phyloP scores from a whole-genome alignment of 306 rosid species.

The Vigna radiata region DNA sequence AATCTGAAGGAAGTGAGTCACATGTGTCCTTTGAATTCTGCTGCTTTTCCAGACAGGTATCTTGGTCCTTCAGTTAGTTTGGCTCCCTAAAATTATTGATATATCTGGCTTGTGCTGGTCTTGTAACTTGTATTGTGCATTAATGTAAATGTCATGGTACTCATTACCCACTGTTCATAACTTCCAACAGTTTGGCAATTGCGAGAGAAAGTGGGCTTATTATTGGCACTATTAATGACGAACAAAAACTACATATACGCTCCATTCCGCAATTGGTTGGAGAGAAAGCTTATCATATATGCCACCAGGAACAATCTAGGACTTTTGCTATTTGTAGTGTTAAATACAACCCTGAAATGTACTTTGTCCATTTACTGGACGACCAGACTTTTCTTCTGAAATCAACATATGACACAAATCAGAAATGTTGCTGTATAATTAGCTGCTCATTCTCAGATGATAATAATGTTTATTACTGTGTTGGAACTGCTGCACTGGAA shows the following conservation, averaged over 20 bases:
- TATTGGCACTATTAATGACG: constrained; percentile 96
- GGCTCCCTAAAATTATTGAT: constrained; percentile 12
- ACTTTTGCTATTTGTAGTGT: constrained; percentile 88
- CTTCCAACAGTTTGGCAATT: constrained; percentile 82
- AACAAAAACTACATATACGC: constrained; percentile 98
- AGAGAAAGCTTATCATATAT: constrained; percentile 90
- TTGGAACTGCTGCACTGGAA: constrained; percentile 99
- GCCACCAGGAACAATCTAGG: constrained; percentile 98
- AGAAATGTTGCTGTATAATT: constrained; percentile 85
- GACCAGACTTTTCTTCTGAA: constrained; percentile 84
- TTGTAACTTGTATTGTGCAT: constrained; percentile 8
- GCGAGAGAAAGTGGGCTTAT: constrained; percentile 99
- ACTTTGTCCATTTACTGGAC: constrained; percentile 88
- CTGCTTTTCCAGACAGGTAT: constrained; percentile 99
- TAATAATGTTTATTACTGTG: constrained; percentile 86
- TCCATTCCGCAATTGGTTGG: constrained; percentile 76
- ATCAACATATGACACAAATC: constrained; percentile 85
- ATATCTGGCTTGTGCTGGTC: too few species aligned
- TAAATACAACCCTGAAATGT: constrained; percentile 82
- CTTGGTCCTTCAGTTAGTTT: constrained; percentile 16
- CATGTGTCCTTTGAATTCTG: constrained; percentile 99
- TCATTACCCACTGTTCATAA: constrained; percentile 29
- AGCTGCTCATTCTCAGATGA: constrained; percentile 99
- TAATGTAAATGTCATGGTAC: constrained; percentile 34
- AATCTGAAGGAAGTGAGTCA: constrained; percentile 98